Conservation (phyloP, 2,329 filamentous ascomycete genomes). For the Cordyceps farinosa region DNA sequence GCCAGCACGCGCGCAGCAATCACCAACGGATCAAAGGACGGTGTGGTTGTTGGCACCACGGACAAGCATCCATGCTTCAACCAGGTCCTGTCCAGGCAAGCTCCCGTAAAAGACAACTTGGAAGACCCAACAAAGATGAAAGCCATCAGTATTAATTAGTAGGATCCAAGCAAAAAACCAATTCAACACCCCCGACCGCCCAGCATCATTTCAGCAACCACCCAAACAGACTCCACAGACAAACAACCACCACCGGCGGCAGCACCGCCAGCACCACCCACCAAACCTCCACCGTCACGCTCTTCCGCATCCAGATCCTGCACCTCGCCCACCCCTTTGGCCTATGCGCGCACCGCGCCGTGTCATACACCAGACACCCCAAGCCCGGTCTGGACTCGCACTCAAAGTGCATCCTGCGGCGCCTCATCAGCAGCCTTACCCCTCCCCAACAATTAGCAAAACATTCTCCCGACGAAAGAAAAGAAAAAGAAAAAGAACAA, state of each 20-base stretch:
- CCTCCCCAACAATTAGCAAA: neutral
- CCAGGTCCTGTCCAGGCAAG: too few species aligned
- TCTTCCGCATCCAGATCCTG: conserved; percentile 43
- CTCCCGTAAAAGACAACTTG: neutral
- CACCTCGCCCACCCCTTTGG: conserved; percentile 41
- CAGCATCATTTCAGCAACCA: too few species aligned
- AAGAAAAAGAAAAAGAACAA: conserved; percentile 10
- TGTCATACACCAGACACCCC: conserved; percentile 54
- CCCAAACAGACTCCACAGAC: conserved; percentile 18
- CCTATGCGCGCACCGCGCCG: conserved; percentile 43
- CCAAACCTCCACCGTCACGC: conserved; percentile 46
- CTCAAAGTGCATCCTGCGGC: conserved; percentile 57
- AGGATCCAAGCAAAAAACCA: too few species aligned
- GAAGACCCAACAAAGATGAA: neutral
- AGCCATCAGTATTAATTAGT: neutral
- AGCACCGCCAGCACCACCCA: conserved; percentile 45
- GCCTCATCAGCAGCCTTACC: conserved; percentile 53
- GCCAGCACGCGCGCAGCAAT: too few species aligned
- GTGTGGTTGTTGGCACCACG: too few species aligned
- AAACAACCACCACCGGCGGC: conserved; percentile 42
- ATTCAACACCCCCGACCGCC: neutral
- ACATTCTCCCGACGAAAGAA: neutral
- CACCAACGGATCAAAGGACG: too few species aligned
- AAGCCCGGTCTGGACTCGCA: conserved; percentile 56
- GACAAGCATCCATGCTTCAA: too few species aligned